Evolutionary conservation across 202 grass and related monocot species (phyloP).

Genomic region (Setaria italica): DNA sequence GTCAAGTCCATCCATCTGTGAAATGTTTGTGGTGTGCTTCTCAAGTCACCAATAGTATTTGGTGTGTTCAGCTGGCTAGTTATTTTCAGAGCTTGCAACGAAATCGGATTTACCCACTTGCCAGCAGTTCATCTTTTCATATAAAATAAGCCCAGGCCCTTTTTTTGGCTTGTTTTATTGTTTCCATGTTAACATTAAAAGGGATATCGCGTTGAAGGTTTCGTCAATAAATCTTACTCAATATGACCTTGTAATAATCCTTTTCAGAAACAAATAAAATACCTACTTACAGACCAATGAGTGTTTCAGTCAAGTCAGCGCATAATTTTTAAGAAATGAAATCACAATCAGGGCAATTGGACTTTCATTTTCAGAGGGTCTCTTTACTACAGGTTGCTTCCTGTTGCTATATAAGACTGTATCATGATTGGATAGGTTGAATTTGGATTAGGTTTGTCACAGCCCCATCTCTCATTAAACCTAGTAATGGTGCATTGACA

Average conservation of each 20-base stretch:
- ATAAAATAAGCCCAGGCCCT: not conserved
- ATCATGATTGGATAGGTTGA: constrained; percentile 24
- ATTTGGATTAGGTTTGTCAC: not conserved
- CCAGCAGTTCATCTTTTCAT: not conserved
- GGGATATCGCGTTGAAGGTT: not conserved
- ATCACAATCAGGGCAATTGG: constrained; percentile 11
- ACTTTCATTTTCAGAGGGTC: constrained; percentile 37
- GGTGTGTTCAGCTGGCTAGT: not conserved
- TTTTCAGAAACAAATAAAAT: constrained; percentile 13
- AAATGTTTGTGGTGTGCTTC: not conserved
- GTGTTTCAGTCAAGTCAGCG: not conserved
- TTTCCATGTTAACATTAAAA: constrained; percentile 20
- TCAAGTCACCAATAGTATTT: constrained; percentile 13
- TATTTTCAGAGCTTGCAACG: constrained; percentile 3
- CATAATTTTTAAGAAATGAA: constrained; percentile 10
- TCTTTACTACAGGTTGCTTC: constrained; percentile 39
- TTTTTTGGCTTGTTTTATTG: not conserved
- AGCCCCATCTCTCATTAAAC: constrained; percentile 16
- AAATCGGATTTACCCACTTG: not conserved
- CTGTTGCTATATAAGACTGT: constrained; percentile 43
- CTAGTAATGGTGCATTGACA: constrained; percentile 13
- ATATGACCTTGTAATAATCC: constrained; percentile 26
- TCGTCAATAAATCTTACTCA: constrained; percentile 10
- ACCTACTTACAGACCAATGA: not conserved
- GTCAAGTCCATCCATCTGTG: not conserved